These are phyloP conservation scores for Pseudozyma pruni DNA, from an alignment of 1,284 basidiomycete genomes.

Conservation along the genomic window DNA sequence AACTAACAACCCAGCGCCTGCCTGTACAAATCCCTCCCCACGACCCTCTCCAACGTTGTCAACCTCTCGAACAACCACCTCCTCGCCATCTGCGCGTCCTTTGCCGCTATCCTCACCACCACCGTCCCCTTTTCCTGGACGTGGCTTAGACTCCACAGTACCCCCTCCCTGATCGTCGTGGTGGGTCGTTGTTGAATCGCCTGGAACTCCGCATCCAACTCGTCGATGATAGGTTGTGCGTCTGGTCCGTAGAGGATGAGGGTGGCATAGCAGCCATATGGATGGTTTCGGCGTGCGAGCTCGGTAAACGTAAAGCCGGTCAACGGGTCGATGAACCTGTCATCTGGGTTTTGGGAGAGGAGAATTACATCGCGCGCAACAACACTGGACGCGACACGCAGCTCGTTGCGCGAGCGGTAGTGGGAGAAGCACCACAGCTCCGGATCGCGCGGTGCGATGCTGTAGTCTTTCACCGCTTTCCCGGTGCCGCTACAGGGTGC, in stretches of 20 bases:
- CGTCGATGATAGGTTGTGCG: conserved; percentile 70
- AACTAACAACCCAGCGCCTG: conserved; percentile 36
- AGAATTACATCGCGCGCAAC: conserved; percentile 81
- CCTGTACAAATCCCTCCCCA: conserved; percentile 56
- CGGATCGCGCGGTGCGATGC: conserved; percentile 66
- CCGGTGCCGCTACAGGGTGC: too few relatives aligned
- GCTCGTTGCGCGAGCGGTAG: conserved; percentile 87
- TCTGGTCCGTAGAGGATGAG: conserved; percentile 79
- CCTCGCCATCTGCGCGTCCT: conserved; percentile 78
- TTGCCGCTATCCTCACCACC: conserved; percentile 79
- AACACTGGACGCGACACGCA: conserved; percentile 75
- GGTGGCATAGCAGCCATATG: conserved; percentile 86
- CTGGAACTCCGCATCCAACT: conserved; percentile 72
- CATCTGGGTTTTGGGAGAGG: conserved; percentile 72
- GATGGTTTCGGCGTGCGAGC: conserved; percentile 75
- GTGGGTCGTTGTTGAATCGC: conserved; percentile 73
- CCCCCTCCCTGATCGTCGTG: conserved; percentile 71
- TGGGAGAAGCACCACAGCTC: conserved; percentile 89
- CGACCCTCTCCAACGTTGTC: conserved; percentile 70
- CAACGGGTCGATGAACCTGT: background rate
- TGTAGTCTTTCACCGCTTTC: conserved; percentile 4
- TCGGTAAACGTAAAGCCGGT: conserved; percentile 11
- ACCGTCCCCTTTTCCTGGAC: conserved; percentile 68
- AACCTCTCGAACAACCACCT: conserved; percentile 76
- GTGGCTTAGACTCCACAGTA: conserved; percentile 81